These are phyloP conservation scores for Penicillium sp. DNA, from an alignment of 2,329 filamentous ascomycete species.

Conservation along the genomic window DNA sequence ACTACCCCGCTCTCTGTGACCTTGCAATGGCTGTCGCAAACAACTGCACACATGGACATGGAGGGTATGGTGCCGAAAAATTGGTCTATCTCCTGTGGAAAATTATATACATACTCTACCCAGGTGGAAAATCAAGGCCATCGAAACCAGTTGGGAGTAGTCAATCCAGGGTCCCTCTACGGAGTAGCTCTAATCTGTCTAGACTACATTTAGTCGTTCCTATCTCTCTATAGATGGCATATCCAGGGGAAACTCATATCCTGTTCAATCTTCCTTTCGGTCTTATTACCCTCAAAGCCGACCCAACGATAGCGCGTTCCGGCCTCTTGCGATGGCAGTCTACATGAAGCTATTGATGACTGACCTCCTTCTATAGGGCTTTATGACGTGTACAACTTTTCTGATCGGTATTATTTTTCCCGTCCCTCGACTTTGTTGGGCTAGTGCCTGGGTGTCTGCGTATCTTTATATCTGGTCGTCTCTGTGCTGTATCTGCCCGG, in stretches of 20 bases:
- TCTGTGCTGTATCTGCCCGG: slow-evolving; percentile 86
- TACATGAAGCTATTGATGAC: slow-evolving; percentile 88
- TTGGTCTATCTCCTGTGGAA: slow-evolving; percentile 86
- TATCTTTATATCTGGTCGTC: slow-evolving; percentile 86
- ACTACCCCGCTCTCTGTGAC: slow-evolving; percentile 98
- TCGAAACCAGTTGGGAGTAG: slow-evolving; percentile 76
- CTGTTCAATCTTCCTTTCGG: slow-evolving; percentile 95
- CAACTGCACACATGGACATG: slow-evolving; percentile 76
- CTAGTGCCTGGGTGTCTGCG: slow-evolving; percentile 77
- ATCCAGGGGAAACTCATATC: slow-evolving; percentile 94
- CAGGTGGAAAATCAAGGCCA: slow-evolving; percentile 72
- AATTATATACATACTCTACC: slow-evolving; percentile 72
- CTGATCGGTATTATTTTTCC: slow-evolving; percentile 88
- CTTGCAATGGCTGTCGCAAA: slow-evolving; percentile 90
- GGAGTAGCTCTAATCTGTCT: slow-evolving; percentile 76
- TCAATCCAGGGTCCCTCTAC: slow-evolving; percentile 69
- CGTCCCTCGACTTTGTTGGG: slow-evolving; percentile 79
- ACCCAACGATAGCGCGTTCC: slow-evolving; percentile 86
- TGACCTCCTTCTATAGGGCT: slow-evolving; percentile 87
- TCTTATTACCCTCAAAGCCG: slow-evolving; percentile 82
- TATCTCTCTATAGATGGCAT: slow-evolving; percentile 91
- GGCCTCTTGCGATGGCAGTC: slow-evolving; percentile 85
- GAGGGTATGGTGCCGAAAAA: slow-evolving; percentile 79
- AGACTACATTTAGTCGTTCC: slow-evolving; percentile 88
- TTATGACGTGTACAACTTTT: slow-evolving; percentile 95